Percentiles rank a stretch among this genome's conserved stretches.
phyloP scores from a whole-genome alignment of 192 early-diverging fungal genomes.

The Backusella tuberculispora region DNA sequence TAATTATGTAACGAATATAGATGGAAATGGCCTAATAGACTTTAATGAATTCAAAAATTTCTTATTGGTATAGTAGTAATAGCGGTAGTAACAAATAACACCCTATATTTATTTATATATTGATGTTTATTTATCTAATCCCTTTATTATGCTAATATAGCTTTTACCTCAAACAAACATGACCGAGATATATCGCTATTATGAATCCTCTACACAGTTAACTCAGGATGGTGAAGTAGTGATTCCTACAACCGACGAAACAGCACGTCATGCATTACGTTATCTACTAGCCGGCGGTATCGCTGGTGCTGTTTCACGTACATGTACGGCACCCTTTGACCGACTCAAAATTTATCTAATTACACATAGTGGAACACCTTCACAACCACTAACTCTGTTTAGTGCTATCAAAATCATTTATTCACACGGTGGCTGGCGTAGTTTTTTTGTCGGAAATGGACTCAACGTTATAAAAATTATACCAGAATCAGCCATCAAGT shows the following conservation, averaged over 20 bases:
- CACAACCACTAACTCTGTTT: conserved; percentile 8
- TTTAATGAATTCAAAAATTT: conserved; percentile 70
- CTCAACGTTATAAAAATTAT: conserved; percentile 77
- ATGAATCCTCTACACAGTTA: conserved; percentile 58
- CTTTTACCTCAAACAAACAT: conserved; percentile 63
- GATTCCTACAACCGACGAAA: conserved; percentile 55
- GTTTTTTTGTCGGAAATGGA: conserved; percentile 79
- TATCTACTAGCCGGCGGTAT: conserved; percentile 73
- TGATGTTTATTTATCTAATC: background rate
- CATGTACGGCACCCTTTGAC: conserved; percentile 75
- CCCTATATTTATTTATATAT: background rate
- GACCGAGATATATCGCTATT: conserved; percentile 64
- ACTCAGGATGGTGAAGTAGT: conserved; percentile 69
- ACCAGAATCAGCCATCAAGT: conserved; percentile 77
- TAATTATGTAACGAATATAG: conserved; percentile 13
- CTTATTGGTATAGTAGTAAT: conserved; percentile 46
- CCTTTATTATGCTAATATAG: conserved; percentile 30
- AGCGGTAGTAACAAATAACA: background rate
- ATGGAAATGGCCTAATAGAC: conserved; percentile 62
- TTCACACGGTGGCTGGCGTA: conserved; percentile 62
- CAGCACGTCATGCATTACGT: conserved; percentile 48
- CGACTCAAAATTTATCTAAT: conserved; percentile 66
- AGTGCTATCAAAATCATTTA: conserved; percentile 60
- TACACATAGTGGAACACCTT: conserved; percentile 33
- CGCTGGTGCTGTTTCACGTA: conserved; percentile 71